phyloP scores from a whole-genome alignment of 306 rosid species.

The Pterocarpus santalinus region DNA sequence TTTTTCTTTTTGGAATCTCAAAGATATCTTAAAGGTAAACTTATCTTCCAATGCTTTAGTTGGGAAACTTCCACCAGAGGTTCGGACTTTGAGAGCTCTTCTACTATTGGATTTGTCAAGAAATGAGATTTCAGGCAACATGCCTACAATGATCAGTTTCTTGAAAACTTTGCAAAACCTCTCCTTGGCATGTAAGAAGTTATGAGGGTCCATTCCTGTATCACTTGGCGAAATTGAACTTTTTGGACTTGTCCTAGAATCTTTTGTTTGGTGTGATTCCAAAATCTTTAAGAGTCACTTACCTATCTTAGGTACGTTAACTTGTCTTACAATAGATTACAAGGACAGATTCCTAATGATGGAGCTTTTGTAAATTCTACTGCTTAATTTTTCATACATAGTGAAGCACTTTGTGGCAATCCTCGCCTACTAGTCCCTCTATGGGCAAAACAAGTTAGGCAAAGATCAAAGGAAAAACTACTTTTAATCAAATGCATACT shows the following conservation, averaged over 20 bases:
- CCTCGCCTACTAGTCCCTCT: slow-evolving; percentile 39
- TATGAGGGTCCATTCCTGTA: slow-evolving; percentile 47
- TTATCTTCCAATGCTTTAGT: slow-evolving; percentile 31
- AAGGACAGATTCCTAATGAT: slow-evolving; percentile 52
- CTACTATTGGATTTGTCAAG: slow-evolving; percentile 21
- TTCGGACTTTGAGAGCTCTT: slow-evolving; percentile 19
- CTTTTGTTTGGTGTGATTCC: slow-evolving; percentile 44
- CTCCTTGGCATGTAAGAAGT: slow-evolving; percentile 38
- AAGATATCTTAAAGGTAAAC: slow-evolving; percentile 26
- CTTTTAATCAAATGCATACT: slow-evolving; percentile 7
- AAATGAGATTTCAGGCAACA: slow-evolving; percentile 42
- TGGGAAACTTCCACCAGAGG: slow-evolving; percentile 40
- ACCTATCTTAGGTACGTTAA: slow-evolving; percentile 2
- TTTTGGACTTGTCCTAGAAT: slow-evolving; percentile 43
- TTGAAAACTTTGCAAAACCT: slow-evolving; percentile 38
- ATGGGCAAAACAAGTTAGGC: slow-evolving; percentile 13
- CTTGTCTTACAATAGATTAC: slow-evolving; percentile 44
- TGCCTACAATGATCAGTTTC: slow-evolving; percentile 22
- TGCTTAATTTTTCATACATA: slow-evolving; percentile 43
- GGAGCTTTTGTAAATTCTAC: slow-evolving; percentile 39
- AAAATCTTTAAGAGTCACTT: slow-evolving; percentile 24
- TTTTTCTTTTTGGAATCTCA: slow-evolving; percentile 41
- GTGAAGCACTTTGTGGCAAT: slow-evolving; percentile 48
- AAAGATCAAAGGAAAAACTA: not conserved
- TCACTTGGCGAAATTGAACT: slow-evolving; percentile 34